Base-by-base conservation (phyloP, 108 stramenopile genomes). In the Discostella stelligeroides region DNA sequence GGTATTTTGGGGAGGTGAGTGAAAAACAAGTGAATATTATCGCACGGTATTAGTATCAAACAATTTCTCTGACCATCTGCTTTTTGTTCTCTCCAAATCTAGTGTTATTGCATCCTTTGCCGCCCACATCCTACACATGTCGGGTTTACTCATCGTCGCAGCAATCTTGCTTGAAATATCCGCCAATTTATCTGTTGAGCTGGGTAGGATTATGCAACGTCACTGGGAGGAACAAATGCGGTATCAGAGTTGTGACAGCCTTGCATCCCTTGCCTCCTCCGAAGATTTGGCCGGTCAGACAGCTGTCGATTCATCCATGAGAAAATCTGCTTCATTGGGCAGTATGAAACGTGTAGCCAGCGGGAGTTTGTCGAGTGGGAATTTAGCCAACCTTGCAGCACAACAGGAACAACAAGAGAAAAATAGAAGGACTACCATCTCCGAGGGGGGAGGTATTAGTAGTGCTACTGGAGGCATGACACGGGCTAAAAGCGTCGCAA, bases 281-380 rank as follows among this genome's bases (percentile, higher is more conserved):
- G 67, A 63, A 40, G 70, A 75, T 76, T 42, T 64, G 38, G 53
- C 56, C 42, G 73, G 51, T 0, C 34, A 58, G 57, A 17, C 70
- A 7, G 24, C 37, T 34, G 72, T 78, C 15, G 81, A 82, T 63
- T 60, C 71, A 4, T 78, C 76, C 37, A 86, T 94, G 88, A 86
- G 79, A 61, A 84, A 87, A 70, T 83, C 84, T 5, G 68, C 78
- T 5, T 88, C 87, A 14, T 20, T 89, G 29, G 86, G 88, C 10
- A 86, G 85, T 45, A 94, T 94, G 92, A 94, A 94, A 72, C 86
- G 92, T 14, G 71, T 94, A 25, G 87, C 90, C 0, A 88, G 87
- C 17, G 86, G 86, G 29, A 94, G 85, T 81, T 74, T 86, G 1
- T 53, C 85, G 13, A 77, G 71, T 65, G 51, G 66, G 12, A 75